phyloP scores from a whole-genome alignment of 2,329 filamentous ascomycete genomes.

The Cadophora luteo-olivacea region DNA sequence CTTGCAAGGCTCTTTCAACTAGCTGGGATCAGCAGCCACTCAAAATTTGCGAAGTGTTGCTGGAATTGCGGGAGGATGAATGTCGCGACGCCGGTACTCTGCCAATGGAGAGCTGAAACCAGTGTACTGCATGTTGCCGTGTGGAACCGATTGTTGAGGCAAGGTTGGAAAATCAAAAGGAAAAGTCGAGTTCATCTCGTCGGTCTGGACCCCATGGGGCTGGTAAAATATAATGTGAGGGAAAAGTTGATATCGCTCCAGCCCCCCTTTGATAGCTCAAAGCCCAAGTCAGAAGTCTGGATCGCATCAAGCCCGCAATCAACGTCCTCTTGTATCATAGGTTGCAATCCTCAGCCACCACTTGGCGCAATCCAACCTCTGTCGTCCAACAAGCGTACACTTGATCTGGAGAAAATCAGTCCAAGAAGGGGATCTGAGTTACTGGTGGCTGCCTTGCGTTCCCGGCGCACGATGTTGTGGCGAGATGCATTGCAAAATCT shows the following conservation, averaged over 20 bases:
- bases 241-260: not conserved
- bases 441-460: slow-evolving; percentile 17
- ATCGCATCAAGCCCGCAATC: not conserved
- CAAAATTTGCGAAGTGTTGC: not conserved
- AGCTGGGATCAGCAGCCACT: slow-evolving; percentile 3
- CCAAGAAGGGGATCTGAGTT: not conserved
- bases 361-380: not conserved
- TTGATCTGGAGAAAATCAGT: not conserved
- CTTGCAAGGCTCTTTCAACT: not conserved
- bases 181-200: not conserved
- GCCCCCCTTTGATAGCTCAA: slow-evolving; percentile 16
- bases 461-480: slow-evolving; percentile 22
- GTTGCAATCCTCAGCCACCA: not conserved
- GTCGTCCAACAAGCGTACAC: not conserved
- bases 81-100: slow-evolving; percentile 8
- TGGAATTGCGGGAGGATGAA: slow-evolving; percentile 13
- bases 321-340: not conserved
- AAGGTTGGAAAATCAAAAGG: not conserved
- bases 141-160: slow-evolving; percentile 8
- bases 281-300: not conserved
- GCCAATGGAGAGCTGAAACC: slow-evolving; percentile 20
- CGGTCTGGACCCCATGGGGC: not conserved
- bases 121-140: slow-evolving; percentile 25
- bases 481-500: not conserved
- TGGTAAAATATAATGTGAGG: not conserved